A percentile compares a stretch with the other conserved stretches of the same genome.
Conservation (phyloP, 768 basidiomycete genomes). For the Mycena pura region DNA sequence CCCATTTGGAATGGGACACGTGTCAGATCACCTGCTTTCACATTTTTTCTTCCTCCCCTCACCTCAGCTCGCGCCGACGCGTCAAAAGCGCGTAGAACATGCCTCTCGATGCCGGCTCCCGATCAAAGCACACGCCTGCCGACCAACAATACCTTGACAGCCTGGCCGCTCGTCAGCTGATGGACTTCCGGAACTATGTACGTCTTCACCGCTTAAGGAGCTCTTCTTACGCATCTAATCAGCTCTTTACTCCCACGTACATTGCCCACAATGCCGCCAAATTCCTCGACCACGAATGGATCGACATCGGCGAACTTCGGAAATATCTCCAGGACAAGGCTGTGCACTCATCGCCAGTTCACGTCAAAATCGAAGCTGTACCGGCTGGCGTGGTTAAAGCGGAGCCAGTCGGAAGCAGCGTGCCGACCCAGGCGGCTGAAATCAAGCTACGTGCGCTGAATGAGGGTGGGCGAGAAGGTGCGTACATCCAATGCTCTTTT, state of each 20-base stretch:
- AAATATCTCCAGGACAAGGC: not conserved
- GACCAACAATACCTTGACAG: not conserved
- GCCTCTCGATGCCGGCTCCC: not conserved
- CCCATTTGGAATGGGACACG: not conserved
- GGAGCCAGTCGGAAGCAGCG: no score
- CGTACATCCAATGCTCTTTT: no score
- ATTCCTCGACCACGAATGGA: conserved; percentile 1
- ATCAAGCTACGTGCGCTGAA: no score
- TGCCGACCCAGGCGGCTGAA: no score
- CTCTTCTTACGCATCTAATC: not conserved
- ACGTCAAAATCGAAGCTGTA: not conserved
- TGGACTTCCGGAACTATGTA: not conserved
- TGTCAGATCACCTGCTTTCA: not conserved
- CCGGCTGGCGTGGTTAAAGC: no score
- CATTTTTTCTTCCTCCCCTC: not conserved
- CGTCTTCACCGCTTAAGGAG: not conserved
- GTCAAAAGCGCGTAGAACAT: not conserved
- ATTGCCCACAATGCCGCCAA: not conserved
- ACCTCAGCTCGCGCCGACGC: not conserved
- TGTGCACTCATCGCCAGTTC: not conserved
- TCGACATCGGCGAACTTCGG: not conserved
- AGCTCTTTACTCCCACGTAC: not conserved
- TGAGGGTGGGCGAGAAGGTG: no score
- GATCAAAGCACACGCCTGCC: not conserved
- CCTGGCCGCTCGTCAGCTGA: not conserved